Evolutionary conservation across 1,284 basidiomycete species (phyloP), one percentile per base, ranked within the genome.

Genomic region (Flammula alnicola): DNA sequence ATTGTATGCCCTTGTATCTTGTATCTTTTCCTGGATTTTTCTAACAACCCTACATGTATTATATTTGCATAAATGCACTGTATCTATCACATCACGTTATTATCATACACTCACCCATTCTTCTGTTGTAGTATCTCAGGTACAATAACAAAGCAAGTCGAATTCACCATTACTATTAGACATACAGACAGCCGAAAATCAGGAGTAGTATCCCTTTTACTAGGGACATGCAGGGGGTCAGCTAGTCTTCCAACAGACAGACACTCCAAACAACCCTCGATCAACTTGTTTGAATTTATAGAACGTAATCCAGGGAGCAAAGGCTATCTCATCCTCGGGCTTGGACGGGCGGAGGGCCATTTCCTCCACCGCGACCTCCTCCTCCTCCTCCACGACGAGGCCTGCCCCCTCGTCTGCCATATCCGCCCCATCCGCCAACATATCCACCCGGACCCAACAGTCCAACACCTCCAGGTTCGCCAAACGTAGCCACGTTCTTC

Each of bases 401-500:
- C 25, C 69, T 48, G 25, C 69, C 69, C 27, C 70, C 70, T 35
- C 71, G 58, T 49, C 71, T 63, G 2, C 74, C 71, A 63, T 73
- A 72, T 22, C 73, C 73, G 19, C 75, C 75, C 74, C 74, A 78
- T 19, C 75, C 76, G 36, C 75, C 72, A 27, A 76, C 74, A 64
- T 78, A 77, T 3, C 72, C 74, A 8, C 74, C 76, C 38, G 86
- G 86, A 0, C 88, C 86, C 75, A 88, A 77, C 43, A 88, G 64
- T 8, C 87, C 86, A 20, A 86, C 79, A 49, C 84, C 85, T 12
- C 88, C 88, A 5, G 88, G 84, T 64, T 91, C 89, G 4, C 88
- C 88, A 73, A 91, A 91, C 11, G 88, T 91, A 26, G 86, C 86
- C 5, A 91, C 80, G 60, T 91, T 91, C 67, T 80, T 79, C 66